A percentile compares a stretch with the other conserved stretches of the same genome.
Conservation (phyloP, 306 rosid genomes). For the Corylus heterophylla region DNA sequence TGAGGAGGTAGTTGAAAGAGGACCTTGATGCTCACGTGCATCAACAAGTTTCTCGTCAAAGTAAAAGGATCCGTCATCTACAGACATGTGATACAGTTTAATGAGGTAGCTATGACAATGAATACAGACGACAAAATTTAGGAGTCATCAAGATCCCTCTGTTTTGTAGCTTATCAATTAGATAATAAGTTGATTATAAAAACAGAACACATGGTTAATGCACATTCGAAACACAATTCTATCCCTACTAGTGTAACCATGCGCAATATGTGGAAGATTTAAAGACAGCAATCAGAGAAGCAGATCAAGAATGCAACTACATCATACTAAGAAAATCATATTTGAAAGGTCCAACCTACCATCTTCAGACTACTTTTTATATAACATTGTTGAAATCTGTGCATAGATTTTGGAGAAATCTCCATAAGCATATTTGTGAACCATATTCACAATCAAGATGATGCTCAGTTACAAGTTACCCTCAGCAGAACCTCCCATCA, state of each 20-base stretch:
- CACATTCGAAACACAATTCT: not conserved
- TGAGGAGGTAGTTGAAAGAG: constrained; percentile 87
- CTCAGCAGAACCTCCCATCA: not conserved
- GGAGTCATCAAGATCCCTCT: not conserved
- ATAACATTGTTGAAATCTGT: not conserved
- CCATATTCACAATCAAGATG: not conserved
- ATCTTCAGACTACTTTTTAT: not conserved
- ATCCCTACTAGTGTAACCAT: not conserved
- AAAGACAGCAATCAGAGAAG: not conserved
- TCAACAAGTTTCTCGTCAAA: constrained; percentile 83
- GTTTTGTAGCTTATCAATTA: not conserved
- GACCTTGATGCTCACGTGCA: constrained; percentile 64
- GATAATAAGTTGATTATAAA: not conserved
- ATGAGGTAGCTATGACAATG: constrained; percentile 21
- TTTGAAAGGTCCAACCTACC: not conserved
- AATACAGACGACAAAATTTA: not conserved
- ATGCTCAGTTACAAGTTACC: not conserved
- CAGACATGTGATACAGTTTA: constrained; percentile 22
- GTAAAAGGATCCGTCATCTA: constrained; percentile 87
- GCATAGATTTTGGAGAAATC: not conserved
- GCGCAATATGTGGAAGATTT: not conserved
- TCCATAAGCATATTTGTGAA: not conserved
- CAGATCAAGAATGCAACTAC: not conserved
- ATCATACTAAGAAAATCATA: not conserved
- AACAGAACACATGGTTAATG: not conserved